Base-by-base conservation (phyloP, 352 stramenopile species). In the Phytophthora foliorum region DNA sequence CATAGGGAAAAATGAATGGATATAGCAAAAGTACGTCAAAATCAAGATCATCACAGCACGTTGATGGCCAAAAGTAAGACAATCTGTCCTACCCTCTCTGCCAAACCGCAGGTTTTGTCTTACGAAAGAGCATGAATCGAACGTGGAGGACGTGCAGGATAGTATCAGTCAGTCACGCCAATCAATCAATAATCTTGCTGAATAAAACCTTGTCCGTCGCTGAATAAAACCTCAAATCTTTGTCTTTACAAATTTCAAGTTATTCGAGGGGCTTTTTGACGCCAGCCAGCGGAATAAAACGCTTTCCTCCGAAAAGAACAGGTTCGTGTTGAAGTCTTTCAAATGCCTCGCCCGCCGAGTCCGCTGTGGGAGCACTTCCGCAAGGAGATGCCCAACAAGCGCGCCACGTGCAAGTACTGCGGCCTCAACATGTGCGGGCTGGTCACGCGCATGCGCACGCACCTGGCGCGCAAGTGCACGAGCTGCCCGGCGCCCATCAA, bases 371-470 rank as follows among this genome's bases (percentile, higher is more conserved):
- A 69, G 39, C 83, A 91, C 69, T 93, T 93, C 67, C 72, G 62
- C 25, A 80, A 76, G 57, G 83, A 88, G 69, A 75, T 67, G 17
- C 63, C 77, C 54, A 77, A 74, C 71, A 90, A 90, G 70, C 82
- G 86, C 64, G 82, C 84, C 31, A 80, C 86, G 22, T 94, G 84
- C 75, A 89, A 89, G 60, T 92, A 89, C 78, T 94, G 83, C 76
- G 76, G 80, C 55, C 69, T 86, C 79, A 90, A 92, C 63, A 92
- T 94, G 83, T 84, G 78, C 58, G 82, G 82, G 0, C 74, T 94
- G 6, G 72, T 92, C 48, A 80, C 67, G 13, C 83, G 86, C 42
- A 94, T 94, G 86, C 80, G 84, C 34, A 42, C 64, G 48, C 86
- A 91, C 62, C 58, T 94, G 60, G 78, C 78, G 55, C 81, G 74